These are phyloP conservation scores for Ceratocystis albifundus DNA, from an alignment of 2,329 filamentous ascomycete species.

Conservation along the genomic window DNA sequence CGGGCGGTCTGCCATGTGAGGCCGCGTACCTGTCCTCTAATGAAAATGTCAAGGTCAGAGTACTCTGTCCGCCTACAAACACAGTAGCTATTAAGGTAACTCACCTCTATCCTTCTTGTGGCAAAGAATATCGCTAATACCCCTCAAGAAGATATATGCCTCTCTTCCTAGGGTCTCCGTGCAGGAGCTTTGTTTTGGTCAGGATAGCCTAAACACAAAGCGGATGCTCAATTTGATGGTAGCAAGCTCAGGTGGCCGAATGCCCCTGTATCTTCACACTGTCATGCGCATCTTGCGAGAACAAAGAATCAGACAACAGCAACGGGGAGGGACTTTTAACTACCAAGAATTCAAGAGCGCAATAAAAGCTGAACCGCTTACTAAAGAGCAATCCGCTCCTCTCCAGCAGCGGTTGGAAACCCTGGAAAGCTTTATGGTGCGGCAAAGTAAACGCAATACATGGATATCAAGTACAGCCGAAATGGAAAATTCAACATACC, in stretches of 20 bases:
- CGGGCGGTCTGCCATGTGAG: not conserved
- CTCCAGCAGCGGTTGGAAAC: not conserved
- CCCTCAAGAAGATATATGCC: not conserved
- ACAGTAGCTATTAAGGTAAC: not conserved
- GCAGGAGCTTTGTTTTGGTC: not conserved
- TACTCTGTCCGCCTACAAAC: not conserved
- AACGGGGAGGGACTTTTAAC: not conserved
- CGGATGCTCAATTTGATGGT: not conserved
- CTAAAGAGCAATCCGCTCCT: not conserved
- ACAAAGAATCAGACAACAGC: not conserved
- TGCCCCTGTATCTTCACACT: not conserved
- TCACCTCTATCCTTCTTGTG: not conserved
- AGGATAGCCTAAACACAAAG: not conserved
- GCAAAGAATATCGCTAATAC: not conserved
- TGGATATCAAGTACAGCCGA: rapidly evolving
- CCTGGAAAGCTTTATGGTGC: not conserved
- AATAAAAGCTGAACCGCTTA: not conserved
- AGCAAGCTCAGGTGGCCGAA: not conserved
- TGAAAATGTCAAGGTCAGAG: not conserved
- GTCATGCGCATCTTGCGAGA: not conserved
- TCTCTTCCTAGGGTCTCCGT: not conserved
- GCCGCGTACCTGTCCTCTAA: not conserved
- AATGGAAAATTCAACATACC: no score
- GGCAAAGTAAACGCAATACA: rapidly evolving
- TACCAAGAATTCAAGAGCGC: not conserved